Evolutionary conservation across 495 filamentous ascomycete genomes (phyloP).

Genomic region (Daldinia bambusicola): DNA sequence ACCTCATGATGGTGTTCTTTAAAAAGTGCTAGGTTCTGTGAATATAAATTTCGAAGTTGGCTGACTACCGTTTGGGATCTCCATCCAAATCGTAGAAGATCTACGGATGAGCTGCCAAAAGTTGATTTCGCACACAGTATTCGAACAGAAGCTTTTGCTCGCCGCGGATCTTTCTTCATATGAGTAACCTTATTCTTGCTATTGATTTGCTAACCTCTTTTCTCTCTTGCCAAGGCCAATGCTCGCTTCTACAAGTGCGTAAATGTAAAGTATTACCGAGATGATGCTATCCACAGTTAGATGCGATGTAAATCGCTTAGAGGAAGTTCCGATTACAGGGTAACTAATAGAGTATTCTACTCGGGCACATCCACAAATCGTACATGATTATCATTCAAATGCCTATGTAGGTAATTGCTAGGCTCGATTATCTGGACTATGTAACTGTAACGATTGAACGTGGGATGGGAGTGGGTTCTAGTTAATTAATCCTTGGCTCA

Average conservation of each 20-base stretch:
- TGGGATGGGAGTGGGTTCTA: slow-evolving; percentile 18
- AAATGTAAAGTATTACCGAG: too few species aligned
- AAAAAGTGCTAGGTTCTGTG: not conserved
- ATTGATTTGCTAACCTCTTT: not conserved
- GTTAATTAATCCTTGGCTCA: slow-evolving; percentile 16
- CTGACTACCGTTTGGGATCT: not conserved
- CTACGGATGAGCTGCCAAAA: not conserved
- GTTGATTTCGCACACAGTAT: not conserved
- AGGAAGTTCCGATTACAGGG: not conserved
- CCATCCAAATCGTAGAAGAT: not conserved
- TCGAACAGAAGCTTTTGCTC: not conserved
- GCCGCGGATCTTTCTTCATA: not conserved
- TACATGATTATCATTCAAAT: not conserved
- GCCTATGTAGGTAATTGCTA: not conserved
- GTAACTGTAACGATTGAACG: slow-evolving; percentile 2
- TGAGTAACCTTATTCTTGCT: not conserved
- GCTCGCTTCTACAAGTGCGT: too few species aligned
- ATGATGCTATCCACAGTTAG: too few species aligned
- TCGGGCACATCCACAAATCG: not conserved
- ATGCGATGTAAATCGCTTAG: too few species aligned
- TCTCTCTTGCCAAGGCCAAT: not conserved
- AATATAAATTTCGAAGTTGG: not conserved
- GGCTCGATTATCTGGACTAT: not conserved
- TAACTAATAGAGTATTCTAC: not conserved
- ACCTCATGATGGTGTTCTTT: slow-evolving; percentile 40